phyloP scores from a whole-genome alignment of 805 yeast genomes.

The Wickerhamiella azymoides region DNA sequence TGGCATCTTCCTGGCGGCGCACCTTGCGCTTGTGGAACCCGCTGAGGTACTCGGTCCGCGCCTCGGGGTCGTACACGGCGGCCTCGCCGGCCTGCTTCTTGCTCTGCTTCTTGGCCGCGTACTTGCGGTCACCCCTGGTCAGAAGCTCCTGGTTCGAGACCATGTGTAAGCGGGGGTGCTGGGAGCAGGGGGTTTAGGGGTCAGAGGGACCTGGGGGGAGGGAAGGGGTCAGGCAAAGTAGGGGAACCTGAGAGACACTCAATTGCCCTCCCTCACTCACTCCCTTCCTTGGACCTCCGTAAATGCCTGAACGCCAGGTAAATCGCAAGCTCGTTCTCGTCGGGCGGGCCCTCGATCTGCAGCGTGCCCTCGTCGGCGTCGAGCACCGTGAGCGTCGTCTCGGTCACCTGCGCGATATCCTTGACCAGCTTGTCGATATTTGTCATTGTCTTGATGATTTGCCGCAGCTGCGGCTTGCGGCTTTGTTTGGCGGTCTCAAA shows the following conservation, averaged over 20 bases:
- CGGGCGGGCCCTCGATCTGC: constrained; percentile 51
- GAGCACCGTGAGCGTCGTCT: constrained; percentile 7
- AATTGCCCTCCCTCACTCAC: too few species aligned
- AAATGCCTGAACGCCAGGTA: not conserved
- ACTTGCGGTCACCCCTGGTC: constrained; percentile 67
- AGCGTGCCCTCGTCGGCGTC: constrained; percentile 42
- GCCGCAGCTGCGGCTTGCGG: constrained; percentile 12
- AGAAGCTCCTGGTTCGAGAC: constrained; percentile 61
- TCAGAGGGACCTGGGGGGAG: too few species aligned
- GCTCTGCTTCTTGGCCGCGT: constrained; percentile 49
- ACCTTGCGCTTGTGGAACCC: constrained; percentile 93
- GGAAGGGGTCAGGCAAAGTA: too few species aligned
- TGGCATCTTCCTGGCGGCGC: constrained; percentile 77
- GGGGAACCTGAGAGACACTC: too few species aligned
- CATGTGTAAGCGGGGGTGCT: not conserved
- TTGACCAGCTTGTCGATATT: constrained; percentile 10
- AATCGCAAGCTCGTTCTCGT: constrained; percentile 33
- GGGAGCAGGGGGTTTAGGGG: too few species aligned
- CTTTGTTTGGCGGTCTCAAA: constrained; percentile 18
- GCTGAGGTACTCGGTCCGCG: constrained; percentile 58
- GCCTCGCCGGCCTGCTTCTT: constrained; percentile 50
- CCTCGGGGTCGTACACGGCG: constrained; percentile 67
- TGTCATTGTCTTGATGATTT: constrained; percentile 10
- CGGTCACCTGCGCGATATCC: constrained; percentile 14
- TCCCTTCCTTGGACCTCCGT: too few species aligned